Conservation (phyloP, 306 rosid species). For the Lathyrus oleraceus region DNA sequence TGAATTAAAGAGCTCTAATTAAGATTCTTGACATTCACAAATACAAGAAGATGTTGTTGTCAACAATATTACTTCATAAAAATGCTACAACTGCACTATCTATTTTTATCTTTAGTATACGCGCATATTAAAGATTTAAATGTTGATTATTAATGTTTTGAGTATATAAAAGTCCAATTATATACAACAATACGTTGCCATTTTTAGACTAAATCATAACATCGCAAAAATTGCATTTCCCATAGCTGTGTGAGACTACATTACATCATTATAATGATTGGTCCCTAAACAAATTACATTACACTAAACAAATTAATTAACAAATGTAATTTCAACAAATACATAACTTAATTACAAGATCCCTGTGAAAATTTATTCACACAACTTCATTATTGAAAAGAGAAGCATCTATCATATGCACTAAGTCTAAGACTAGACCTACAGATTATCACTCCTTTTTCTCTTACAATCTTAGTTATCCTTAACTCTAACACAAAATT, state of each 20-base stretch:
- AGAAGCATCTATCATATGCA: slow-evolving; percentile 32
- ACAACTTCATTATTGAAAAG: slow-evolving; percentile 30
- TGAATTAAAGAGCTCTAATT: too few species aligned
- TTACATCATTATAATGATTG: background rate
- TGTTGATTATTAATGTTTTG: too few species aligned
- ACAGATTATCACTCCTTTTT: slow-evolving; percentile 33
- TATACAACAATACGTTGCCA: too few species aligned
- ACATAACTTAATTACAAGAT: slow-evolving; percentile 42
- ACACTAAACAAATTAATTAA: slow-evolving; percentile 32
- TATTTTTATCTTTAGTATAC: too few species aligned
- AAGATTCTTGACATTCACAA: too few species aligned
- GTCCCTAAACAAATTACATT: background rate
- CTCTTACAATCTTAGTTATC: slow-evolving; percentile 31
- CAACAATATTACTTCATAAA: too few species aligned
- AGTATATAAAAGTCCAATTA: too few species aligned
- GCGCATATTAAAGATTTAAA: too few species aligned
- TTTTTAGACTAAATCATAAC: background rate
- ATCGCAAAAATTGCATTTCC: background rate
- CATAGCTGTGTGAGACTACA: background rate
- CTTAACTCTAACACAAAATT: slow-evolving; percentile 36
- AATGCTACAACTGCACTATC: too few species aligned
- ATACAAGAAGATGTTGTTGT: too few species aligned
- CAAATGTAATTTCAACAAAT: slow-evolving; percentile 36
- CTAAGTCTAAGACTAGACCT: slow-evolving; percentile 42
- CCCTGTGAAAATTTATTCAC: slow-evolving; percentile 39